Conservation (phyloP, 495 filamentous ascomycete species). For the Xylaria acuta region DNA sequence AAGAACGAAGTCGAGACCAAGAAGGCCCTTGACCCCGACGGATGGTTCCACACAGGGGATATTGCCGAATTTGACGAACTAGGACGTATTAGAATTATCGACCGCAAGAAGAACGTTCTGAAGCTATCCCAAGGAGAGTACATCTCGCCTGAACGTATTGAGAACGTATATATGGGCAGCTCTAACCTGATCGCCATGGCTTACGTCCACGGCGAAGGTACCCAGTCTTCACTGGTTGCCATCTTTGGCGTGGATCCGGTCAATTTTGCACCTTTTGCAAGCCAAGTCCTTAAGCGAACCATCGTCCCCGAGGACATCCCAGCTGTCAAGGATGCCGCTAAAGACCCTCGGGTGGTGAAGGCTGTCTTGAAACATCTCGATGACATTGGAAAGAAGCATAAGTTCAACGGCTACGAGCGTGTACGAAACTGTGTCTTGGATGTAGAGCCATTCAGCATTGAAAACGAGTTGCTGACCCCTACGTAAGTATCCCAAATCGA, state of each 20-base stretch:
- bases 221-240: slow-evolving; percentile 81
- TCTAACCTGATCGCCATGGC: slow-evolving; percentile 76
- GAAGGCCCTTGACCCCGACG: slow-evolving; percentile 82
- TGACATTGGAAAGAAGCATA: slow-evolving; percentile 78
- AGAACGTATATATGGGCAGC: slow-evolving; percentile 89
- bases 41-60: slow-evolving; percentile 97
- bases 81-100: slow-evolving; percentile 91
- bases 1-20: slow-evolving; percentile 85
- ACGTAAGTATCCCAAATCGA: slow-evolving; percentile 73
- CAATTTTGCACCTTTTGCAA: slow-evolving; percentile 77
- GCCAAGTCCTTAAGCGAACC: slow-evolving; percentile 71
- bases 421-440: slow-evolving; percentile 77
- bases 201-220: slow-evolving; percentile 90
- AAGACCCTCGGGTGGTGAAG: slow-evolving; percentile 71
- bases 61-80: slow-evolving; percentile 81
- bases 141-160: slow-evolving; percentile 94
- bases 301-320: slow-evolving; percentile 67
- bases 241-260: slow-evolving; percentile 88
- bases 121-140: slow-evolving; percentile 99
- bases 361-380: slow-evolving; percentile 83
- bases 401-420: slow-evolving; percentile 88
- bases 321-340: slow-evolving; percentile 68
- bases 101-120: slow-evolving; percentile 97
- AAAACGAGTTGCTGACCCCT: slow-evolving; percentile 93
- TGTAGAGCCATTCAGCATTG: slow-evolving; percentile 90